phyloP scores from a whole-genome alignment of 805 yeast species.

The Wickerhamiella parazyma region DNA sequence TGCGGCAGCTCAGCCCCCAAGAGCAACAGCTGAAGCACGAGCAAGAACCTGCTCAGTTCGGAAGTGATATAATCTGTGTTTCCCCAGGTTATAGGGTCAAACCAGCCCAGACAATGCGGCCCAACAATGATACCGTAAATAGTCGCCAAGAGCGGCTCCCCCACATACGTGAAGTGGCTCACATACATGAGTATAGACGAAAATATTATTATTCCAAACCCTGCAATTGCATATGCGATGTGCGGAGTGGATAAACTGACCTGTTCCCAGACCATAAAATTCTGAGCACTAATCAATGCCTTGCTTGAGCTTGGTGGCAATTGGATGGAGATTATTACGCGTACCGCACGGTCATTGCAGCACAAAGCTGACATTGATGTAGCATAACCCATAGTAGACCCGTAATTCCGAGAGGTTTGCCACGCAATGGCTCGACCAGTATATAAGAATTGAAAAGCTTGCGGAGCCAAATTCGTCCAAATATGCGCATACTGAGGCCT shows the following conservation, averaged over 20 bases:
- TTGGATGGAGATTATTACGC: too few species aligned
- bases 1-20: conserved; percentile 63
- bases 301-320: too few species aligned
- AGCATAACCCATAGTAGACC: too few species aligned
- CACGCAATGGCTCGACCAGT: too few species aligned
- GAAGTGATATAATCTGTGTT: conserved; percentile 62
- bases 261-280: conserved; percentile 18
- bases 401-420: too few species aligned
- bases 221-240: neutral
- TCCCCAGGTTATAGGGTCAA: conserved; percentile 69
- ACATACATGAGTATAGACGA: conserved; percentile 64
- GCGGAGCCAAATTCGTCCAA: too few species aligned
- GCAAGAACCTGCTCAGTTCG: conserved; percentile 52
- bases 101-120: conserved; percentile 70
- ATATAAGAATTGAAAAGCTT: too few species aligned
- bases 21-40: conserved; percentile 58
- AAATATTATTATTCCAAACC: conserved; percentile 30
- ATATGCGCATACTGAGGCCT: too few species aligned
- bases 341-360: too few species aligned
- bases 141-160: conserved; percentile 79
- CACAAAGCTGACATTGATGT: too few species aligned
- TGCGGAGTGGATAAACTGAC: conserved; percentile 32
- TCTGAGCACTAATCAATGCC: conserved; percentile 3
- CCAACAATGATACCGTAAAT: conserved; percentile 76
- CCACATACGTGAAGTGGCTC: conserved; percentile 66